Percentiles rank a stretch among this genome's conserved stretches.
Conservation (phyloP, 2,329 filamentous ascomycete genomes). For the Tothia fuscella region DNA sequence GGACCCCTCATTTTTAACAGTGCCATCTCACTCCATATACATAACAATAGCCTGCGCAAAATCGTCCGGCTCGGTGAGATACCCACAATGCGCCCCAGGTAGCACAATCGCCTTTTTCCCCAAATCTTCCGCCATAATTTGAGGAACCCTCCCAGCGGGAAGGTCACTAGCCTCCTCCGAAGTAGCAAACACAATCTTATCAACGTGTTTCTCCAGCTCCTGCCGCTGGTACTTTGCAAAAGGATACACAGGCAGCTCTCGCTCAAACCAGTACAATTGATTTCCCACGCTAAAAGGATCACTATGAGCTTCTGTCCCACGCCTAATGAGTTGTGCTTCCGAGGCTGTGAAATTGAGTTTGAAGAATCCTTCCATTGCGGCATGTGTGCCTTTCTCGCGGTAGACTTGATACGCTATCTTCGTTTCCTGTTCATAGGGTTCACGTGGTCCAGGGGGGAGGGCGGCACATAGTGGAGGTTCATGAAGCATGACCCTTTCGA, state of each 20-base stretch:
- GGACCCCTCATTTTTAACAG: too few species aligned
- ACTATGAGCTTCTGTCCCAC: neutral
- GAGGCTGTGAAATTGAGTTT: conserved; percentile 1
- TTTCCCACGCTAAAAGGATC: conserved; percentile 9
- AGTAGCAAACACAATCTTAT: conserved; percentile 12
- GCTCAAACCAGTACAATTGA: conserved; percentile 14
- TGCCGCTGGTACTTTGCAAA: conserved; percentile 9
- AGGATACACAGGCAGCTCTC: conserved; percentile 13
- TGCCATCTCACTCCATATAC: conserved; percentile 5
- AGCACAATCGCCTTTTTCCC: conserved; percentile 12
- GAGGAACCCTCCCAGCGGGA: conserved; percentile 6
- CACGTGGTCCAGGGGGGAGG: conserved; percentile 9
- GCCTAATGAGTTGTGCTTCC: conserved; percentile 1
- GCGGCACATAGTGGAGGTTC: conserved; percentile 13
- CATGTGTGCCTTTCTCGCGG: conserved; percentile 11
- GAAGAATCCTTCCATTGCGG: conserved; percentile 12
- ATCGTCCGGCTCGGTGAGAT: conserved; percentile 9
- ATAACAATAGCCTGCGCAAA: conserved; percentile 6
- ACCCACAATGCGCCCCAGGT: conserved; percentile 13
- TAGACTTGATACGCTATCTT: conserved; percentile 12
- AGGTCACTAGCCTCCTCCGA: conserved; percentile 8
- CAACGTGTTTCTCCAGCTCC: conserved; percentile 5
- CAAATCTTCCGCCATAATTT: conserved; percentile 10
- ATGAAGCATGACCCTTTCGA: conserved; percentile 13
- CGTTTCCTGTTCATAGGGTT: conserved; percentile 1